Evolutionary conservation across 1,284 basidiomycete genomes (phyloP).

Genomic region (Heterobasidion irregulare): DNA sequence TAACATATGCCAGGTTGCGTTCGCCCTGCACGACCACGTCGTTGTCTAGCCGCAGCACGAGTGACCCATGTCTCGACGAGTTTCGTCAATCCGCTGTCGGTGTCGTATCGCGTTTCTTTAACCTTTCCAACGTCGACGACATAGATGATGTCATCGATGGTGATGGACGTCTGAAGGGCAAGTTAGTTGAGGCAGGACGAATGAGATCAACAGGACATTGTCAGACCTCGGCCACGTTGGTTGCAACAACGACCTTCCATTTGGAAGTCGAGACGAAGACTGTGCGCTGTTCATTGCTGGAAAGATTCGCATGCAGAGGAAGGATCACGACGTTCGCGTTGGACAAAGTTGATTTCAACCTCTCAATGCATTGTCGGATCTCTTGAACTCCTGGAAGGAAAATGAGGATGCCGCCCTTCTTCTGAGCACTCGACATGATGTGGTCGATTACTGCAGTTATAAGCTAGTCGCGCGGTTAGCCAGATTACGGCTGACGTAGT

Average conservation of each 20-base stretch:
- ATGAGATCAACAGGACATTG: neutral
- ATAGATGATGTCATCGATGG: conserved; percentile 85
- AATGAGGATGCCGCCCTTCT: conserved; percentile 68
- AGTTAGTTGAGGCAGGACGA: neutral
- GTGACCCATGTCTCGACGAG: conserved; percentile 79
- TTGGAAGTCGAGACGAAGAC: conserved; percentile 64
- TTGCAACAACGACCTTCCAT: conserved; percentile 86
- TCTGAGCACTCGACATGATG: conserved; percentile 48
- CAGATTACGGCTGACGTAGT: neutral
- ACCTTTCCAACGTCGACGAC: conserved; percentile 85
- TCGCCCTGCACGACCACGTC: conserved; percentile 86
- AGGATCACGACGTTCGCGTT: conserved; percentile 49
- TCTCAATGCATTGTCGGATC: conserved; percentile 75
- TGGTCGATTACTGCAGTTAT: conserved; percentile 61
- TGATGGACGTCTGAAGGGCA: conserved; percentile 78
- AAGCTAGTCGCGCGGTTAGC: conserved; percentile 35
- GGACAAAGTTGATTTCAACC: conserved; percentile 37
- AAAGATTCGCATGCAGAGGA: conserved; percentile 87
- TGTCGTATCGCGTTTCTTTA: conserved; percentile 84
- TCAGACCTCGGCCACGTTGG: conserved; percentile 79
- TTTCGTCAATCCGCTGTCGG: conserved; percentile 67
- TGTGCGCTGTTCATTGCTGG: conserved; percentile 74
- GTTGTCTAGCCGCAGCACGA: conserved; percentile 75
- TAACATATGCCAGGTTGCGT: conserved; percentile 79
- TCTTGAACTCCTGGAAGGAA: conserved; percentile 89